Base-by-base conservation (phyloP, 441 rosid species). In the Melastoma candidum region DNA sequence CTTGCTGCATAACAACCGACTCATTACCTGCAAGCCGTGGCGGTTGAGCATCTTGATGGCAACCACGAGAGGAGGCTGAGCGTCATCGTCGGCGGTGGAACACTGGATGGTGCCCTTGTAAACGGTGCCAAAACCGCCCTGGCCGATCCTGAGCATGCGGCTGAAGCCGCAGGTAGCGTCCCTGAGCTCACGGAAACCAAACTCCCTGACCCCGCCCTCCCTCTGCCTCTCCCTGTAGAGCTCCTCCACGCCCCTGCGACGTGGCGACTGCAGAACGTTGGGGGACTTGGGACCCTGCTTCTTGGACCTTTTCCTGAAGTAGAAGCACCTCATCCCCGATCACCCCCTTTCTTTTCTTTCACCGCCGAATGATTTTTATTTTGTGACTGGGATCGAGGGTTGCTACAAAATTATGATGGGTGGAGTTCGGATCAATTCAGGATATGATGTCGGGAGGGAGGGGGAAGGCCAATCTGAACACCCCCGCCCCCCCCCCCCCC, bases 41-140 rank as follows among this genome's bases (percentile, higher is more conserved):
- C 24, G 64, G 53, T 76, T 79, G 54, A 79, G 84, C 72, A 57
- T 79, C 70, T 79, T 79, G 17, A 79, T 59, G 64, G 82, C 84
- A 47, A 79, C 82, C 48, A 55, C 60, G 46, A 68, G 46, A 46
- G 74, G 74, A 53, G 5, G 36, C 3, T 3, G 36, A 29, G 36
- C 7, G 0, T 53, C 46, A 36, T 71, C 75, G 14, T 51, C 54
- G 14, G 45, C 64, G 2, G 25, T 47, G 11, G 57, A 47, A 51
- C 56, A 63, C 8, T 41, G 57, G 51, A 79, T 51, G 3, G 72
- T 71, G 49, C 82, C 82, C 60, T 68, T 72, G 45, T 76, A 79
- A 12, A 76, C 82, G 51, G 68, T 72, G 60, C 84, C 84, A 71
- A 79, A 79, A 1, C 82, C 84, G 27, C 84, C 84, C 70, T 76